Base-by-base conservation (phyloP, 805 yeast species). In the Candida khao-thaluensis region DNA sequence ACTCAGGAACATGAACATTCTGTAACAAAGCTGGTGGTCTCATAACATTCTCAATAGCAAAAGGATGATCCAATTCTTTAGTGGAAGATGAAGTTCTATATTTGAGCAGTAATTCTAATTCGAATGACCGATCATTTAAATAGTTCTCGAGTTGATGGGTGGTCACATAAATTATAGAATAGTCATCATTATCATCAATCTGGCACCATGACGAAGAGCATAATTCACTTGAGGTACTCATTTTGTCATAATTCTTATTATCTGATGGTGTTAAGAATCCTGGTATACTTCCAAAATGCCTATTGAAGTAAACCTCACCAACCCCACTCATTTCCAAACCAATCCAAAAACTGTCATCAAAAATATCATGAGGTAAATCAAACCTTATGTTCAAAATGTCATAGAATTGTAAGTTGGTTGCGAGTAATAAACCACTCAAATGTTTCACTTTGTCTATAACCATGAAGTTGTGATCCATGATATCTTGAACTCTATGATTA, bases 181-280 rank as follows among this genome's bases (percentile, higher is more conserved):
- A 39, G 26, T 51, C 54, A 32, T 63, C 62, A 2, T 18, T 41
- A 16, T 51, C 63, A 30, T 48, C 48, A 2, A 61, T 29, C 42
- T 64, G 70, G 4, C 59, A 65, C 69, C 69, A 64, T 10, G 69
- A 62, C 11, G 66, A 45, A 9, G 69, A 62, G 42, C 71, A 65
- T 7, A 65, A 37, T 40, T 65, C 70, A 4, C 49, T 44, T 4
- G 69, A 50, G 12, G 43, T 29, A 1, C 58, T 52, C 4, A 50
- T 40, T 7, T 40, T 36, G 1, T 47, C 41, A 6, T 30, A 40
- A 3, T 60, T 55, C 8, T 49, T 37, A 27, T 59, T 63, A 18
- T 42, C 47, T 1, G 30, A 30, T 1, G 68, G 68, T 0, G 70
- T 63, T 15, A 56, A 41, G 2, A 61, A 44, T 1, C 71, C 70